phyloP scores from a whole-genome alignment of 805 yeast genomes.

The Jamesozyma spencerorum region DNA sequence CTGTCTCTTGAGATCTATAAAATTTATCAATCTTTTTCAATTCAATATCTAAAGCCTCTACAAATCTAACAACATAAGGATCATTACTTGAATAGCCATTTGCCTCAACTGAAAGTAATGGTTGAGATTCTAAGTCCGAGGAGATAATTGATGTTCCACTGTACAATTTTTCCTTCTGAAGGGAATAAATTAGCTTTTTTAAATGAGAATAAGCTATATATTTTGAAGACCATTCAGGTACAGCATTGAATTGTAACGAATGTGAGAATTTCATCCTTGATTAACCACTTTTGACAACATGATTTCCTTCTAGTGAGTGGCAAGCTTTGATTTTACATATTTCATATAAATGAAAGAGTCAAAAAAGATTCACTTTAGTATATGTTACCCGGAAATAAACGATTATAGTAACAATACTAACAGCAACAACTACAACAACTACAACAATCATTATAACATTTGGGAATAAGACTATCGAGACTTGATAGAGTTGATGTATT shows the following conservation, averaged over 20 bases:
- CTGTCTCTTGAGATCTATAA: slow-evolving; percentile 54
- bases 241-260: slow-evolving; percentile 91
- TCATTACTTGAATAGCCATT: slow-evolving; percentile 10
- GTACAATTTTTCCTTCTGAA: slow-evolving; percentile 56
- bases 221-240: slow-evolving; percentile 94
- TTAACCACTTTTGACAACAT: too few relatives aligned
- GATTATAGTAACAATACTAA: too few relatives aligned
- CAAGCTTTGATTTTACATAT: too few relatives aligned
- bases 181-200: slow-evolving; percentile 71
- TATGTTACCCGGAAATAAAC: too few relatives aligned
- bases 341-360: too few relatives aligned
- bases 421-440: too few relatives aligned
- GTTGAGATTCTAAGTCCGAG: slow-evolving; percentile 12
- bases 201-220: slow-evolving; percentile 84
- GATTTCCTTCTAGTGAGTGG: too few relatives aligned
- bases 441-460: too few relatives aligned
- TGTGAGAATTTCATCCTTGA: slow-evolving; percentile 84
- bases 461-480: too few relatives aligned
- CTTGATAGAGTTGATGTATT: too few relatives aligned
- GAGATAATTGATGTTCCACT: neutral
- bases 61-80: slow-evolving; percentile 47
- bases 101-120: slow-evolving; percentile 11
- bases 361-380: too few relatives aligned
- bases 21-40: slow-evolving; percentile 67
- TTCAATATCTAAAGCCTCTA: slow-evolving; percentile 69